phyloP scores from a whole-genome alignment of 495 filamentous ascomycete genomes.

The Penicillium odoratum region DNA sequence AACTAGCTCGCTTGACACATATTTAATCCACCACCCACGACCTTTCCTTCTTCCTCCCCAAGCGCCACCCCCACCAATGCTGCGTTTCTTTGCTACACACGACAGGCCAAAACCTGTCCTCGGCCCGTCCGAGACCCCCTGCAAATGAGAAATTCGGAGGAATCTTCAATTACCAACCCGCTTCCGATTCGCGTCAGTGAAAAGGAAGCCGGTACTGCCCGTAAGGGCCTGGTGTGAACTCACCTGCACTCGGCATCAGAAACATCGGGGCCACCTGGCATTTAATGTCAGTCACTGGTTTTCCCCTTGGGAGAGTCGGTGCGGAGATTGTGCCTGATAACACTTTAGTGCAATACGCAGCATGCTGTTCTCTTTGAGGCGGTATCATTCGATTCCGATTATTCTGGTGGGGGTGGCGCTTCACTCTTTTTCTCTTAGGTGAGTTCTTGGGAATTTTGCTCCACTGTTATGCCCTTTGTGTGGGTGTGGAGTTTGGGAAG shows the following conservation, averaged over 20 bases:
- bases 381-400: slow-evolving; percentile 99
- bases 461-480: slow-evolving; percentile 5
- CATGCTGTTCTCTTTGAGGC: slow-evolving; percentile 58
- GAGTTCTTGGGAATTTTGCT: no score
- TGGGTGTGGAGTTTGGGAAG: slow-evolving; percentile 29
- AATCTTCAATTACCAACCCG: slow-evolving; percentile 75
- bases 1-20: slow-evolving; percentile 9
- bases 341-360: slow-evolving; percentile 99
- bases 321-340: slow-evolving; percentile 87
- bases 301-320: slow-evolving; percentile 83
- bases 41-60: slow-evolving; percentile 53
- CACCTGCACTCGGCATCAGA: slow-evolving; percentile 99
- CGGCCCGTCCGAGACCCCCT: slow-evolving; percentile 30
- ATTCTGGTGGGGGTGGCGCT: slow-evolving; percentile 86
- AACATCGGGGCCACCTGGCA: slow-evolving; percentile 66
- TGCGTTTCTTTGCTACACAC: slow-evolving; percentile 99
- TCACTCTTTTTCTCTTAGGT: slow-evolving; percentile 51
- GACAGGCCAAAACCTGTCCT: slow-evolving; percentile 38
- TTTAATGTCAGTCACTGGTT: slow-evolving; percentile 20
- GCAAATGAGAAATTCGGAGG: slow-evolving; percentile 99
- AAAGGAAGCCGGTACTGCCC: slow-evolving; percentile 61
- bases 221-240: slow-evolving; percentile 92
- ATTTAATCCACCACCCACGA: slow-evolving; percentile 17
- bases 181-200: slow-evolving; percentile 25
- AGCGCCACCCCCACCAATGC: slow-evolving; percentile 94